These are phyloP conservation scores for Candida sanyiensis DNA, from an alignment of 805 yeast genomes.

Conservation along the genomic window DNA sequence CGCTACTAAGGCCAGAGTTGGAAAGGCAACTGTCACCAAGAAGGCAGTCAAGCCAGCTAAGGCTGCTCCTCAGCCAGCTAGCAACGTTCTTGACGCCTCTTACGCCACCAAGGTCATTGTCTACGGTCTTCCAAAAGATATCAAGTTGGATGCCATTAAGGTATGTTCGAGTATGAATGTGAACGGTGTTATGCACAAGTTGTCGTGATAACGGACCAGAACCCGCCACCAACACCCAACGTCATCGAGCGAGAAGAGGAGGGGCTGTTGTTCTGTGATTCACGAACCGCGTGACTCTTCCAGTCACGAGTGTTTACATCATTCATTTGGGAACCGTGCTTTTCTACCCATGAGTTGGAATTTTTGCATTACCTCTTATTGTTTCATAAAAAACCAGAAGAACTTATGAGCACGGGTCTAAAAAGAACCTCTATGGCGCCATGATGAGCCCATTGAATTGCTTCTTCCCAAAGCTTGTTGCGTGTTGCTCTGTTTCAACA, in stretches of 20 bases:
- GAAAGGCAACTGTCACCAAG: slow-evolving; percentile 14
- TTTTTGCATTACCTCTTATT: slow-evolving; percentile 3
- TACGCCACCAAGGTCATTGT: slow-evolving; percentile 80
- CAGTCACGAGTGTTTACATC: too few relatives aligned
- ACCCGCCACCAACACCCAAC: too few relatives aligned
- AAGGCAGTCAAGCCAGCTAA: slow-evolving; percentile 15
- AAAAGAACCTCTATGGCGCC: slow-evolving; percentile 1
- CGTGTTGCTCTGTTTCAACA: slow-evolving; percentile 8
- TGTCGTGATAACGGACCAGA: not conserved
- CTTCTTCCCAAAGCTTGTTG: not conserved
- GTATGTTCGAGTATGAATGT: slow-evolving; percentile 47
- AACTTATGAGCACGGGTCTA: slow-evolving; percentile 3
- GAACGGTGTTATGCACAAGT: not conserved
- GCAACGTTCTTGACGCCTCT: slow-evolving; percentile 35
- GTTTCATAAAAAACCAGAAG: slow-evolving; percentile 8
- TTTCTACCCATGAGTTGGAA: not conserved
- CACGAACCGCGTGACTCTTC: not conserved
- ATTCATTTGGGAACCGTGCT: not conserved
- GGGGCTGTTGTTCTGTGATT: too few relatives aligned
- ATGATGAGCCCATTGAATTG: not conserved
- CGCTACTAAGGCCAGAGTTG: slow-evolving; percentile 23
- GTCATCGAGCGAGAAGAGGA: too few relatives aligned
- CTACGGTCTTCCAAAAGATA: slow-evolving; percentile 80
- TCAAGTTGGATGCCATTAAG: slow-evolving; percentile 77
- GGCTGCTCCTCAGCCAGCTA: slow-evolving; percentile 10